Conservation (phyloP, 768 basidiomycete genomes). For the Termitomyces sp. region DNA sequence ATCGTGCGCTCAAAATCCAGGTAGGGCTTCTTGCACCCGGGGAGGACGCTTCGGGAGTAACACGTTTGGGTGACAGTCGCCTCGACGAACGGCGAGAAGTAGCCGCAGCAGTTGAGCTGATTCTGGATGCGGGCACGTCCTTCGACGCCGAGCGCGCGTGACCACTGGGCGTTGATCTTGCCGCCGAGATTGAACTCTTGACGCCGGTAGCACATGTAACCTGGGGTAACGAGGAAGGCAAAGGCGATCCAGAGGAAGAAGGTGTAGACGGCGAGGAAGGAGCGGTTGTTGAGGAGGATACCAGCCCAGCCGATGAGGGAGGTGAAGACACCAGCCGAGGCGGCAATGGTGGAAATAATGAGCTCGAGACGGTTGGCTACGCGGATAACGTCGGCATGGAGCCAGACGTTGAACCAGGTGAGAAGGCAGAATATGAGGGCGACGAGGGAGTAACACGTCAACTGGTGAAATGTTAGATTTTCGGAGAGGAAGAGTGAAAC, state of each 20-base stretch:
- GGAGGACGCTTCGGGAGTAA: conserved; percentile 62
- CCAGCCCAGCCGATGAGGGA: conserved; percentile 76
- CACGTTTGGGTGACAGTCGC: conserved; percentile 69
- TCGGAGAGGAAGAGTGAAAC: background rate
- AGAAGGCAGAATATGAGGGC: conserved; percentile 63
- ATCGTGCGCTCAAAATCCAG: conserved; percentile 48
- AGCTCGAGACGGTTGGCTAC: conserved; percentile 65
- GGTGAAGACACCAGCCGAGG: conserved; percentile 54
- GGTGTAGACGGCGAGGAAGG: conserved; percentile 77
- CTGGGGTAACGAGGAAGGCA: conserved; percentile 65
- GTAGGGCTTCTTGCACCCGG: conserved; percentile 70
- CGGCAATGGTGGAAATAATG: conserved; percentile 62
- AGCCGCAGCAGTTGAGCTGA: conserved; percentile 72
- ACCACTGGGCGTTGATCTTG: conserved; percentile 76
- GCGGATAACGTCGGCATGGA: conserved; percentile 59
- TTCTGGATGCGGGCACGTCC: conserved; percentile 68
- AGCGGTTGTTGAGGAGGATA: conserved; percentile 79
- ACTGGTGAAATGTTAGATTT: conserved; percentile 13
- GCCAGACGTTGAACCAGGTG: conserved; percentile 75
- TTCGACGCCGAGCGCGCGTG: conserved; percentile 44
- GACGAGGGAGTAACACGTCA: conserved; percentile 54
- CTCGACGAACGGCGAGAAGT: conserved; percentile 75
- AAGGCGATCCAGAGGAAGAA: conserved; percentile 74
- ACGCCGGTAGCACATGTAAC: conserved; percentile 73
- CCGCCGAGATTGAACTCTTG: conserved; percentile 57